Conservation (phyloP, 2,329 filamentous ascomycete species). For the Aspergillus eucalypticola region DNA sequence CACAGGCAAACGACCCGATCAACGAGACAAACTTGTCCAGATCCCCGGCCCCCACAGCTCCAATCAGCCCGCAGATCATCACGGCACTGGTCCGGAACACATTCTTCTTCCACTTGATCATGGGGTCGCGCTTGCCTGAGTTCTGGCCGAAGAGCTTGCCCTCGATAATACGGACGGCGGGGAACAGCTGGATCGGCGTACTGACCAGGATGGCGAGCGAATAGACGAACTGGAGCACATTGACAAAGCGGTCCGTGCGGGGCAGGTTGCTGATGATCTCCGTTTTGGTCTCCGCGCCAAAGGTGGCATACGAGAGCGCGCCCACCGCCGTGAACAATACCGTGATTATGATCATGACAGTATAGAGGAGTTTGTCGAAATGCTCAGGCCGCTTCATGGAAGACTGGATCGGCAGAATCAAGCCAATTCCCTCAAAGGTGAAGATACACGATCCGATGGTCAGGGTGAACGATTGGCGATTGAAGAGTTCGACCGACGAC, state of each 20-base stretch:
- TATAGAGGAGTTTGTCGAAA: slow-evolving; percentile 80
- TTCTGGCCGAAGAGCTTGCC: slow-evolving; percentile 87
- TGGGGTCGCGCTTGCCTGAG: slow-evolving; percentile 89
- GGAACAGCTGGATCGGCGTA: slow-evolving; percentile 92
- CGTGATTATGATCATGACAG: slow-evolving; percentile 92
- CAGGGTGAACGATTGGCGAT: slow-evolving; percentile 83
- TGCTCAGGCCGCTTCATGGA: slow-evolving; percentile 88
- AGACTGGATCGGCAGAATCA: slow-evolving; percentile 95
- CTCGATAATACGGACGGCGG: slow-evolving; percentile 90
- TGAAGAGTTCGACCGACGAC: slow-evolving; percentile 86
- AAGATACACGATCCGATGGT: slow-evolving; percentile 98
- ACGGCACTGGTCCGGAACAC: slow-evolving; percentile 88
- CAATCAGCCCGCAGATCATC: slow-evolving; percentile 77
- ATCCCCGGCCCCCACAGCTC: slow-evolving; percentile 85
- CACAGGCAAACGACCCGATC: slow-evolving; percentile 94
- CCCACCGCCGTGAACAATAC: slow-evolving; percentile 86
- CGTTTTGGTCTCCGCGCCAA: slow-evolving; percentile 88
- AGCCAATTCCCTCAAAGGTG: slow-evolving; percentile 92
- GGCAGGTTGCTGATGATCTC: slow-evolving; percentile 93
- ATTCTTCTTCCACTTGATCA: slow-evolving; percentile 99
- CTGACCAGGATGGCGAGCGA: slow-evolving; percentile 88
- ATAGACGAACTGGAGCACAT: slow-evolving; percentile 91
- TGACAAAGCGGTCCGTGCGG: slow-evolving; percentile 88
- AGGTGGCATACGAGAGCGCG: slow-evolving; percentile 89
- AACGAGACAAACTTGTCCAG: slow-evolving; percentile 94